These are phyloP conservation scores for Komagataella populi DNA, from an alignment of 805 yeast species.

Conservation along the genomic window DNA sequence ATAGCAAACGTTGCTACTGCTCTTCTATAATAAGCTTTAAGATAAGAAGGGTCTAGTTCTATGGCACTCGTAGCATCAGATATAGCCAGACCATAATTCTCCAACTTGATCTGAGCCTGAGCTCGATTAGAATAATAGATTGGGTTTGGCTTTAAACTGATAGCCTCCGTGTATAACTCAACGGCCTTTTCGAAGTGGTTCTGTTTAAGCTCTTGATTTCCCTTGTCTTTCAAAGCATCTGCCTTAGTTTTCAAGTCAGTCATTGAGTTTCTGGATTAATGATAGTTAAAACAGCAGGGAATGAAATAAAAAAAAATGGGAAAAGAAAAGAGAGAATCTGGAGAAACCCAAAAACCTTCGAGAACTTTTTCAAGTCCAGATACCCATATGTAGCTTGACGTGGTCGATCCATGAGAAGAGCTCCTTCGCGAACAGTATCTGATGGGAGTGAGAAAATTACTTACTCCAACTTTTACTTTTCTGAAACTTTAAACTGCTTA, in stretches of 20 bases:
- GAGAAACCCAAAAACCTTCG: background rate
- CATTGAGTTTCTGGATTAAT: background rate
- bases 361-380: background rate
- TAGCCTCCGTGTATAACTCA: conserved; percentile 62
- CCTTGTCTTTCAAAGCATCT: conserved; percentile 44
- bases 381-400: background rate
- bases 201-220: conserved; percentile 58
- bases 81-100: conserved; percentile 76
- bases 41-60: conserved; percentile 46
- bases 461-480: background rate
- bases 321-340: background rate
- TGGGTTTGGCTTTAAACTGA: conserved; percentile 49
- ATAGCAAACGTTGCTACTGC: conserved; percentile 74
- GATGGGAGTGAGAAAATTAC: background rate
- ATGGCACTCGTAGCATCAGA: conserved; percentile 68
- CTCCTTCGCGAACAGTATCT: background rate
- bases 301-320: background rate
- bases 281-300: background rate
- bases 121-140: conserved; percentile 78
- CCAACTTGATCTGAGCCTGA: conserved; percentile 75
- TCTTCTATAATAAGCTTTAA: conserved; percentile 78
- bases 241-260: conserved; percentile 17
- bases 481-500: background rate
- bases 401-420: background rate
- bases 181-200: conserved; percentile 54